Evolutionary conservation across 805 yeast species (phyloP).

Genomic region (Ogataea minuta): DNA sequence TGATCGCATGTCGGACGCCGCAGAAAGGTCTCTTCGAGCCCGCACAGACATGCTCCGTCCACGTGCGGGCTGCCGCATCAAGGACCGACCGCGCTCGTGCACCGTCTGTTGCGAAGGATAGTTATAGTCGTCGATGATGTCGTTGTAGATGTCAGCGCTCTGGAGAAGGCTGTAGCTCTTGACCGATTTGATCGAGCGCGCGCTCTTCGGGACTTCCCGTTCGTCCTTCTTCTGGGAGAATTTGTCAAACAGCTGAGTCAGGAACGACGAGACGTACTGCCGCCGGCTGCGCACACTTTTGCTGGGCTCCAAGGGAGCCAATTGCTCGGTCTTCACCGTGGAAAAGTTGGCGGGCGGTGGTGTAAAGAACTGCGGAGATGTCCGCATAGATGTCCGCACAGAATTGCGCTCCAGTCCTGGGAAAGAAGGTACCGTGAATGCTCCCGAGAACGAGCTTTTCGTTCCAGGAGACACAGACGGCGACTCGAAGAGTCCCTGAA

Average conservation of each 20-base stretch:
- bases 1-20: slow-evolving; percentile 7
- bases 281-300: slow-evolving; percentile 3
- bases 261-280: slow-evolving; percentile 9
- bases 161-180: slow-evolving; percentile 6
- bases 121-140: slow-evolving; percentile 22
- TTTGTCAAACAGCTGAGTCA: slow-evolving; percentile 12
- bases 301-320: neutral
- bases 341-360: too few relatives aligned
- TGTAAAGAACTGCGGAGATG: too few relatives aligned
- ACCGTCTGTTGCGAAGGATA: slow-evolving; percentile 4
- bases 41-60: slow-evolving; percentile 14
- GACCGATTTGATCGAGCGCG: slow-evolving; percentile 8
- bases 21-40: slow-evolving; percentile 7
- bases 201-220: slow-evolving; percentile 7
- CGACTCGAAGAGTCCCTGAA: slow-evolving; percentile 3
- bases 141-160: slow-evolving; percentile 20
- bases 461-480: neutral
- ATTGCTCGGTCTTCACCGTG: too few relatives aligned
- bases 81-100: slow-evolving; percentile 15
- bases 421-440: slow-evolving; percentile 1
- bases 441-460: neutral
- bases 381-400: neutral
- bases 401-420: slow-evolving; percentile 1
- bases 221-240: slow-evolving; percentile 6
- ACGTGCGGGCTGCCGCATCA: slow-evolving; percentile 9